Evolutionary conservation across 345 rosid genomes (phyloP), one percentile per base, ranked within the genome.

Genomic region (Rhodamnia argentea): DNA sequence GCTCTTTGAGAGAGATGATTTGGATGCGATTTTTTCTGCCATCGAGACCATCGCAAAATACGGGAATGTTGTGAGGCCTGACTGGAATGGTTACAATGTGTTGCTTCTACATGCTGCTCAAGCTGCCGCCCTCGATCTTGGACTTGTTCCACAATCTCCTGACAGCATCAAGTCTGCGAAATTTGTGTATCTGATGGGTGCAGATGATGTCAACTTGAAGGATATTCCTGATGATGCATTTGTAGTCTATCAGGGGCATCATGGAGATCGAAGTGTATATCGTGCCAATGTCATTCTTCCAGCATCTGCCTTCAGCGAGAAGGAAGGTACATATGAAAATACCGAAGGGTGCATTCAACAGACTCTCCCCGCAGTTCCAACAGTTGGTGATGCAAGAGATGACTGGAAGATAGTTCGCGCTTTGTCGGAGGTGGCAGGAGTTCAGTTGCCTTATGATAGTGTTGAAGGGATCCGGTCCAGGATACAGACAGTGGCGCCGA

Each of bases 121-220:
- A 90, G 99, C 99, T 52, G 99, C 99, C 24, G 93, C 99, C 42
- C 98, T 98, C 53, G 99, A 98, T 89, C 99, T 98, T 20, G 99
- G 99, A 64, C 98, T 96, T 78, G 92, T 96, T 37, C 98, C 98
- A 60, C 95, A 92, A 88, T 93, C 99, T 6, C 87, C 86, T 57
- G 90, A 93, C 85, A 89, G 97, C 88, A 89, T 98, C 0, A 94
- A 94, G 88, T 89, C 96, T 12, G 98, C 97, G 29, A 98, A 95
- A 86, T 95, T 98, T 27, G 94, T 96, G 47, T 98, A 96, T 90
- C 85, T 98, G 85, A 96, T 96, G 99, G 99, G 99, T 76, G 98
- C 99, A 22, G 99, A 98, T 87, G 98, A 98, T 78, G 92, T 95
- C 82, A 88, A 94, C 90, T 89, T 95, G 89, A 96, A 96, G 83